Percentiles rank a stretch among this genome's conserved stretches.
Conservation (phyloP, 768 basidiomycete genomes). For the Boletus subparvulus region DNA sequence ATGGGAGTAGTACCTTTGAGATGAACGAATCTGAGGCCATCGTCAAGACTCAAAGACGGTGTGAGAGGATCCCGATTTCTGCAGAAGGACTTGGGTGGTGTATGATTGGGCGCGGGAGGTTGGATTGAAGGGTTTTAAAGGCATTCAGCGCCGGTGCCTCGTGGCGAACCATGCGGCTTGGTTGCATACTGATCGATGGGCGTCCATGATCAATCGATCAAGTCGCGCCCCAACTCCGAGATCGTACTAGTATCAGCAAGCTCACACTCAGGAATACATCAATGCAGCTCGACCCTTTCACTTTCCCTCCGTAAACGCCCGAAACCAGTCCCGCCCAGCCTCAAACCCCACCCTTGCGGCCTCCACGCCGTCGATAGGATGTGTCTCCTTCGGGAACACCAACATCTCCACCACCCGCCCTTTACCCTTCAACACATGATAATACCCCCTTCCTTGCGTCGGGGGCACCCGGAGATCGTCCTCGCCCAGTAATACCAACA, state of each 20-base stretch:
- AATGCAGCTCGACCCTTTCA: neutral
- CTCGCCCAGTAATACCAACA: conserved; percentile 59
- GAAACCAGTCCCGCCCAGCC: conserved; percentile 52
- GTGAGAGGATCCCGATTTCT: neutral
- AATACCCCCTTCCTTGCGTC: conserved; percentile 60
- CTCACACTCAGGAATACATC: too few species aligned
- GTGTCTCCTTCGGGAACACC: conserved; percentile 59
- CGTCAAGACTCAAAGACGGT: neutral
- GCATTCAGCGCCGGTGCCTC: conserved; percentile 17
- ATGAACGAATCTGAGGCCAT: conserved; percentile 6
- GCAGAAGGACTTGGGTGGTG: conserved; percentile 4
- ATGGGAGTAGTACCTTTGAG: conserved; percentile 10
- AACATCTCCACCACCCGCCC: conserved; percentile 53
- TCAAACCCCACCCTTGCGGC: conserved; percentile 54
- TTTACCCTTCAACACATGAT: conserved; percentile 59
- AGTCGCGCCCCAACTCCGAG: too few species aligned
- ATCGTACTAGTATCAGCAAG: too few species aligned
- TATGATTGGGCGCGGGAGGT: conserved; percentile 1
- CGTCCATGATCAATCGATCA: too few species aligned
- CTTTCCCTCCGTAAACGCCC: conserved; percentile 12
- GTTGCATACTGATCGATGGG: conserved; percentile 2
- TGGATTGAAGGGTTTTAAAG: conserved; percentile 1
- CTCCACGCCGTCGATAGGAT: conserved; percentile 65
- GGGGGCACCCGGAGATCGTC: conserved; percentile 63
- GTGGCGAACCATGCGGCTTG: conserved; percentile 22